Evolutionary conservation across 495 filamentous ascomycete genomes (phyloP).

Genomic region (Annulohypoxylon maeteangense): DNA sequence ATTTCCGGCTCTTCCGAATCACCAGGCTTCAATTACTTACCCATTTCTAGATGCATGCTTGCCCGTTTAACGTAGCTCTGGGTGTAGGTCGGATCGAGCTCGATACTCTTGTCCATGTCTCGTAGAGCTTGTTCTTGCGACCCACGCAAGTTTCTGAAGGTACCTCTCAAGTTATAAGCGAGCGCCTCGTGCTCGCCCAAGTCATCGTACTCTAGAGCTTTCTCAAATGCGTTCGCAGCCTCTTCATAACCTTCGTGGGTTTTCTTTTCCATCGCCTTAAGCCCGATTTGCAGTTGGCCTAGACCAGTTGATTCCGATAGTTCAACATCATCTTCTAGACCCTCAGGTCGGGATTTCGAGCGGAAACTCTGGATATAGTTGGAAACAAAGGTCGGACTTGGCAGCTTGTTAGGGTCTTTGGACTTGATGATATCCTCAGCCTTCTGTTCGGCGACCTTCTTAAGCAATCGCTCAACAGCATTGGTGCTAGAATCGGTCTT

Average conservation of each 20-base stretch:
- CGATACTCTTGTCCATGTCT: conserved; percentile 91
- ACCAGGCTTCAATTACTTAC: conserved; percentile 59
- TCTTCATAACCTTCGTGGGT: conserved; percentile 90
- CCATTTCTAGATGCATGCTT: conserved; percentile 96
- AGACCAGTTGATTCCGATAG: conserved; percentile 81
- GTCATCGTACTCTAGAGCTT: conserved; percentile 82
- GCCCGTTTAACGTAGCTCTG: conserved; percentile 99
- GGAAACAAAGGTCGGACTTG: conserved; percentile 93
- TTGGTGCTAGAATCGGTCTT: conserved; percentile 87
- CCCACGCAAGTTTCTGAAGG: conserved; percentile 90
- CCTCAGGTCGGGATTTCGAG: conserved; percentile 76
- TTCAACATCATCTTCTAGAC: conserved; percentile 81
- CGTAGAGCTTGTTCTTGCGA: conserved; percentile 82
- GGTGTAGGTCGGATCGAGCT: conserved; percentile 84
- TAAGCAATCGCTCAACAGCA: conserved; percentile 90
- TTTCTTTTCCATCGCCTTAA: conserved; percentile 82
- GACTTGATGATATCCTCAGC: conserved; percentile 86
- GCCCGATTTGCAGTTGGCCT: conserved; percentile 83
- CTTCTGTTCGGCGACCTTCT: conserved; percentile 96
- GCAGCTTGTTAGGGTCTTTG: conserved; percentile 71
- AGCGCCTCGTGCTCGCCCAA: conserved; percentile 84
- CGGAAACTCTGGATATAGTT: conserved; percentile 99
- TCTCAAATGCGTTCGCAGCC: conserved; percentile 84
- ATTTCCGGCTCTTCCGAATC: not conserved
- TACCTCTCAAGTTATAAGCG: conserved; percentile 95